These are phyloP conservation scores for Cupressus sempervirens DNA, from an alignment of 75 land plant genomes.

Conservation along the genomic window DNA sequence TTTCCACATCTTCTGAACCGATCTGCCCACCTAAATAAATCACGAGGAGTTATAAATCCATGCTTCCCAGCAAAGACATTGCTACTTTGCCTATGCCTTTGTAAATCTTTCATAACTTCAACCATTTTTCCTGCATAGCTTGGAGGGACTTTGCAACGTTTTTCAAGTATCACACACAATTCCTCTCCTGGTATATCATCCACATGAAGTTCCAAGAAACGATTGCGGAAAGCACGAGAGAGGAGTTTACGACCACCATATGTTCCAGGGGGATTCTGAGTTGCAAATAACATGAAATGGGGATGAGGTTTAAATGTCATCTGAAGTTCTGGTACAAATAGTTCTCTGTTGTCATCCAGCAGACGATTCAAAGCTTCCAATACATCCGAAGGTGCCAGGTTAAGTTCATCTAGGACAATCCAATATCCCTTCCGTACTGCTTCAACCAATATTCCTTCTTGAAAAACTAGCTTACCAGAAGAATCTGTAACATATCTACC, in stretches of 20 bases:
- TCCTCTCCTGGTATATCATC: constrained; percentile 96
- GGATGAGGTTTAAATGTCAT: constrained; percentile 83
- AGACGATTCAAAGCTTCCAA: constrained; percentile 92
- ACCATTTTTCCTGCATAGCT: constrained; percentile 93
- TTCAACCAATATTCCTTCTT: constrained; percentile 87
- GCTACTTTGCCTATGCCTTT: constrained; percentile 79
- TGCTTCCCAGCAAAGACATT: constrained; percentile 99
- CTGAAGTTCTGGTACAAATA: constrained; percentile 90
- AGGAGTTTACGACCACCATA: constrained; percentile 98
- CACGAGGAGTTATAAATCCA: constrained; percentile 96
- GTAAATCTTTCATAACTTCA: constrained; percentile 92
- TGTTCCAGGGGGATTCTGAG: constrained; percentile 91
- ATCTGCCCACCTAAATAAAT: constrained; percentile 95
- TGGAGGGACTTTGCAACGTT: constrained; percentile 73
- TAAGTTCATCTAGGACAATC: constrained; percentile 97
- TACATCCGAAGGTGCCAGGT: constrained; percentile 97
- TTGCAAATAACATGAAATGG: constrained; percentile 98
- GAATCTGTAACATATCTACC: constrained; percentile 83
- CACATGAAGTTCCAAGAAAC: constrained; percentile 97
- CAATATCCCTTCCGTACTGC: constrained; percentile 92
- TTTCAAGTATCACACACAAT: constrained; percentile 64
- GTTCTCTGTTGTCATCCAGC: constrained; percentile 95
- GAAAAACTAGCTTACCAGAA: constrained; percentile 78
- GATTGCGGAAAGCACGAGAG: constrained; percentile 96
- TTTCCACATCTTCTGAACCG: constrained; percentile 55